Evolutionary conservation across 805 yeast genomes (phyloP), one percentile per base, ranked within the genome.

Genomic region (Teunomyces cretensis): DNA sequence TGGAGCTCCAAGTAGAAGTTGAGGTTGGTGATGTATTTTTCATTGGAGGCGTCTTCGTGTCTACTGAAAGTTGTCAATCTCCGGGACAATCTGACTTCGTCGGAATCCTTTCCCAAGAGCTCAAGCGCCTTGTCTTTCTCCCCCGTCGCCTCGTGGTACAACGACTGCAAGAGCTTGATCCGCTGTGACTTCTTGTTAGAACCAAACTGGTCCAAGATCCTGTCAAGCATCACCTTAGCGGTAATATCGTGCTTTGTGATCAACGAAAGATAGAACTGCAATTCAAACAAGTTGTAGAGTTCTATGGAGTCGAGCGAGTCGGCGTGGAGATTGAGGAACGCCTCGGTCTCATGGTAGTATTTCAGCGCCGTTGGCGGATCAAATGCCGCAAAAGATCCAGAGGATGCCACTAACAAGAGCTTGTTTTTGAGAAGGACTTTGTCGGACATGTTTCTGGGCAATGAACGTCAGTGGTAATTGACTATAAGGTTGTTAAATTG

Each of bases 231-330:
- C 9, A 78, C 64, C 53, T 84, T 79, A 9, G 97, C 96, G 50
- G 83, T 89, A 2, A 72, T 65, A 57, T 88, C 96, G 46, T 81
- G 76, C 41, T 79, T 72, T n/a, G 85, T 64, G 39, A 70, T 58
- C 30, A 91, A 62, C 4, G 83, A 68, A 13, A 90, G 70, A 56
- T 79, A 80, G 62, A 88, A 88, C 42, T 86, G 82, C 55, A 88
- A 75, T 60, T 88, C 96, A 51, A 83, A 70, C 26, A 91, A 62
- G 6, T 78, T 72, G 59, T 76, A 83, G 30, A 66, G 61, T 43
- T 76, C 80, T 42, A 76, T 63, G n/a, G 80, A 74, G 15, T 68
- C 64, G n/a, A 67, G 52, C 26, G 61, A 42, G 45, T 71, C 70
- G 9, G 56, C 47, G 37, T 61, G 46, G 9, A 56, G 43, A 9